phyloP scores from a whole-genome alignment of 345 rosid genomes.

The Reutealis trisperma region DNA sequence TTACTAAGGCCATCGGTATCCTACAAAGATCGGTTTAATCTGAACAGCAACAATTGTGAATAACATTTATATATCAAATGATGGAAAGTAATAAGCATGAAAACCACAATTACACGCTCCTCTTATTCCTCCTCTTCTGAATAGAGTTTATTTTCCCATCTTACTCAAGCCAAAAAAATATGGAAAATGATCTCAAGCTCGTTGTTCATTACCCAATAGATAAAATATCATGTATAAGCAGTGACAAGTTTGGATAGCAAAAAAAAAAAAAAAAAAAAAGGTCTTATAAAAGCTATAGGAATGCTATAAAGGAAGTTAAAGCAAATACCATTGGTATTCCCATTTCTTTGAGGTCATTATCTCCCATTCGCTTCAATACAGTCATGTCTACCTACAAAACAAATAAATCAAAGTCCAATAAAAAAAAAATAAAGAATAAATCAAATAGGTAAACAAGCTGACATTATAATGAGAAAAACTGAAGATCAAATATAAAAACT shows the following conservation, averaged over 20 bases:
- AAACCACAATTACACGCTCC: background rate
- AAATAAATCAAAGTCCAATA: background rate
- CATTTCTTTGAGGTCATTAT: conserved; percentile 55
- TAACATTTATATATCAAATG: background rate
- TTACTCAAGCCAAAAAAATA: background rate
- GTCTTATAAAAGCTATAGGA: background rate
- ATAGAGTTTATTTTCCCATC: background rate
- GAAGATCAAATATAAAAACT: background rate
- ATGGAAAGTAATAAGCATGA: background rate
- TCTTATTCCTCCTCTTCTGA: background rate
- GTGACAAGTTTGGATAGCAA: background rate
- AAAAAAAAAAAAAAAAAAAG: background rate
- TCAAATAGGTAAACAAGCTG: background rate
- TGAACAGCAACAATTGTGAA: background rate
- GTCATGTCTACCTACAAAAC: conserved; percentile 57
- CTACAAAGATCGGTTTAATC: background rate
- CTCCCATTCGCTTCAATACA: conserved; percentile 53
- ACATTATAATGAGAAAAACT: background rate
- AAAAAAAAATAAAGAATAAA: background rate
- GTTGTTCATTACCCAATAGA: background rate
- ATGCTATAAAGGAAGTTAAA: background rate
- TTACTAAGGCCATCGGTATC: background rate
- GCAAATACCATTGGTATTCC: conserved; percentile 58
- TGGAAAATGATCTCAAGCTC: background rate
- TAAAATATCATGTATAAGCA: background rate